phyloP scores from a whole-genome alignment of 1,284 basidiomycete species.

The Leccinum griseonigrum region DNA sequence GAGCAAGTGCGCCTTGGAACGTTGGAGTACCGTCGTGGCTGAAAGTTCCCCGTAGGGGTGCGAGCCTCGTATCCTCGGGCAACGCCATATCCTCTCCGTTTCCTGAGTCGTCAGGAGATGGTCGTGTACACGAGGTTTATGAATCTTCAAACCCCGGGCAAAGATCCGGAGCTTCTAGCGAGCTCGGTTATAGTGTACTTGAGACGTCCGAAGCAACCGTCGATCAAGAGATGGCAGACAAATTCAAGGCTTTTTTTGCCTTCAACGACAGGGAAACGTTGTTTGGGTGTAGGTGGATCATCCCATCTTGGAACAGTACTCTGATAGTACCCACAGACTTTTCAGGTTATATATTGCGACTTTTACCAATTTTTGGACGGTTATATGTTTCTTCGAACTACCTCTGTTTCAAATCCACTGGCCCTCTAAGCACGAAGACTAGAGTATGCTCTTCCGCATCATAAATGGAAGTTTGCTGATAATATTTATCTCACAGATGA shows the following conservation, averaged over 20 bases:
- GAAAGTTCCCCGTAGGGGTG: slow-evolving; percentile 51
- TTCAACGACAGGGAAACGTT: slow-evolving; percentile 85
- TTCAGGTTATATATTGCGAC: slow-evolving; percentile 81
- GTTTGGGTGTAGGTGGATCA: slow-evolving; percentile 69
- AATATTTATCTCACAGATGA: slow-evolving; percentile 63
- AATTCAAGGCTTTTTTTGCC: slow-evolving; percentile 79
- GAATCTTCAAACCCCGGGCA: slow-evolving; percentile 28
- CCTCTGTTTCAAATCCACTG: slow-evolving; percentile 88
- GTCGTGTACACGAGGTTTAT: slow-evolving; percentile 54
- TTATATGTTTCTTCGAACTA: slow-evolving; percentile 86
- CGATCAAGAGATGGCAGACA: slow-evolving; percentile 67
- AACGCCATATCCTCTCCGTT: slow-evolving; percentile 6
- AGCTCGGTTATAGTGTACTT: slow-evolving; percentile 74
- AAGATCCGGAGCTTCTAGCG: slow-evolving; percentile 40
- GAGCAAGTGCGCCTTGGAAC: slow-evolving; percentile 44
- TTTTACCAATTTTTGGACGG: slow-evolving; percentile 82
- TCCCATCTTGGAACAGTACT: slow-evolving; percentile 8
- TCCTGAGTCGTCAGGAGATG: slow-evolving; percentile 16
- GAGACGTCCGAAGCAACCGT: slow-evolving; percentile 62
- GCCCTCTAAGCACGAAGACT: slow-evolving; percentile 72
- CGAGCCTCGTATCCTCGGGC: slow-evolving; percentile 17
- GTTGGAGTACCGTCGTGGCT: slow-evolving; percentile 74
- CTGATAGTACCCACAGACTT: slow-evolving; percentile 58
- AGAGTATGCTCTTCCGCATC: slow-evolving; percentile 48
- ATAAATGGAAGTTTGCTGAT: slow-evolving; percentile 12